phyloP scores from a whole-genome alignment of 306 rosid species.

The Fragaria nilgerrensis region DNA sequence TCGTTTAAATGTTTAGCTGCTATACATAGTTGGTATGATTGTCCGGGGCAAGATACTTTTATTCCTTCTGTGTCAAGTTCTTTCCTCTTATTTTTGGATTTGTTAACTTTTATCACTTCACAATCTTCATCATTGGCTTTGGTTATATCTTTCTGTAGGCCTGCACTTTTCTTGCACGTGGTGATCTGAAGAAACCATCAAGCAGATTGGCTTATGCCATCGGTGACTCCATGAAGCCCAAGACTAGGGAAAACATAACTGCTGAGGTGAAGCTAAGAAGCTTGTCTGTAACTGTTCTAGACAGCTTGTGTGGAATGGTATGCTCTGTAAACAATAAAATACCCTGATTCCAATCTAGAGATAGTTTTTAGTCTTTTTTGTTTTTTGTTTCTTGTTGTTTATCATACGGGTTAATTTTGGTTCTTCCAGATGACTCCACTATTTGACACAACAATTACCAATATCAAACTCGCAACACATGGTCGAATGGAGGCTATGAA shows the following conservation, averaged over 20 bases:
- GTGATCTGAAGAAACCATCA: conserved; percentile 82
- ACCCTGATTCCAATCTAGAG: conserved; percentile 21
- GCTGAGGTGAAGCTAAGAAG: conserved; percentile 85
- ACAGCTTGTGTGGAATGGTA: conserved; percentile 95
- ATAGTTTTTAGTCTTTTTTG: not conserved
- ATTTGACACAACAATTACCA: conserved; percentile 80
- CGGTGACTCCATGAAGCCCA: conserved; percentile 82
- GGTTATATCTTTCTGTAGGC: conserved; percentile 57
- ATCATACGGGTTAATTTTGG: conserved; percentile 6
- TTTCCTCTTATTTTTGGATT: not conserved
- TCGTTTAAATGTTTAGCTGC: conserved; percentile 8
- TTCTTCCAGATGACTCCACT: conserved; percentile 85
- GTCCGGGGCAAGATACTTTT: not conserved
- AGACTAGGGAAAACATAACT: conserved; percentile 76
- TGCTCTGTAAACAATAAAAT: conserved; percentile 16
- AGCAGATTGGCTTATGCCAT: conserved; percentile 75
- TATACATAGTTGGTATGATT: conserved; percentile 3
- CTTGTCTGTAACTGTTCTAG: conserved; percentile 84
- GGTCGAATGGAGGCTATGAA: conserved; percentile 86
- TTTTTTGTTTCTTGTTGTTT: not conserved
- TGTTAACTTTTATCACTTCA: conserved; percentile 1
- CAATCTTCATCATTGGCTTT: not conserved
- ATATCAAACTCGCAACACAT: conserved; percentile 90
- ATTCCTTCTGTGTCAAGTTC: not conserved
- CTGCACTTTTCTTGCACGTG: conserved; percentile 85